Conservation (phyloP, 805 yeast genomes). For the Ogataea pignaliae region DNA sequence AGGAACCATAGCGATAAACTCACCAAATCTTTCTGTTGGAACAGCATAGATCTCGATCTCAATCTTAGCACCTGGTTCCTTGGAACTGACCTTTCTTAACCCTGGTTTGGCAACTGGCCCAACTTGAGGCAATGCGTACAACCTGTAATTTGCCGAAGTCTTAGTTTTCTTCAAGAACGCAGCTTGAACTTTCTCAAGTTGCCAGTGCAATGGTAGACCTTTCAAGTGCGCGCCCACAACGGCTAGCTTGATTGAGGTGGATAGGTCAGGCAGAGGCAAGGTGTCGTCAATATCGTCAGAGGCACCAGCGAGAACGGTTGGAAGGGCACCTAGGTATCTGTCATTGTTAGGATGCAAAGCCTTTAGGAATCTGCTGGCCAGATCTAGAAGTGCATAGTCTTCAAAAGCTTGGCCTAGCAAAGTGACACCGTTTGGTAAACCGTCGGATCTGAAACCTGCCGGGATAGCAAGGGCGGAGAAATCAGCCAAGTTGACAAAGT, state of each 20-base stretch:
- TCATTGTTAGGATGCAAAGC: constrained; percentile 37
- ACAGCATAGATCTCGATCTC: constrained; percentile 80
- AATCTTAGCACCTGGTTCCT: constrained; percentile 52
- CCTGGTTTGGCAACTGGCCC: constrained; percentile 93
- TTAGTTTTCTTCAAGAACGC: constrained; percentile 57
- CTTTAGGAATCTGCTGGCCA: constrained; percentile 70
- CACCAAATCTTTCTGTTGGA: constrained; percentile 75
- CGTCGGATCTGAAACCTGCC: constrained; percentile 82
- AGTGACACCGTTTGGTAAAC: constrained; percentile 88
- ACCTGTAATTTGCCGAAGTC: constrained; percentile 66
- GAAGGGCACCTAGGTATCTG: constrained; percentile 52
- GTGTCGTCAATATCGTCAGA: constrained; percentile 41
- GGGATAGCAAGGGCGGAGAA: constrained; percentile 90
- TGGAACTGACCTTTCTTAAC: constrained; percentile 55
- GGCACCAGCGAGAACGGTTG: constrained; percentile 20
- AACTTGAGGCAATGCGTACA: constrained; percentile 76
- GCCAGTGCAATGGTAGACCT: constrained; percentile 93
- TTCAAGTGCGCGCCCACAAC: constrained; percentile 95
- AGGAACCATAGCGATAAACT: constrained; percentile 83
- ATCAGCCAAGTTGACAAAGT: constrained; percentile 92
- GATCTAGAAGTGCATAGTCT: constrained; percentile 82
- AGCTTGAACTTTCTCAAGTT: constrained; percentile 80
- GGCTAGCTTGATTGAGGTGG: constrained; percentile 60
- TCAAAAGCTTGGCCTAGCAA: constrained; percentile 76
- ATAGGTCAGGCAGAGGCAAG: constrained; percentile 41